Evolutionary conservation across 495 filamentous ascomycete genomes (phyloP).

Genomic region (Neurospora terricola): DNA sequence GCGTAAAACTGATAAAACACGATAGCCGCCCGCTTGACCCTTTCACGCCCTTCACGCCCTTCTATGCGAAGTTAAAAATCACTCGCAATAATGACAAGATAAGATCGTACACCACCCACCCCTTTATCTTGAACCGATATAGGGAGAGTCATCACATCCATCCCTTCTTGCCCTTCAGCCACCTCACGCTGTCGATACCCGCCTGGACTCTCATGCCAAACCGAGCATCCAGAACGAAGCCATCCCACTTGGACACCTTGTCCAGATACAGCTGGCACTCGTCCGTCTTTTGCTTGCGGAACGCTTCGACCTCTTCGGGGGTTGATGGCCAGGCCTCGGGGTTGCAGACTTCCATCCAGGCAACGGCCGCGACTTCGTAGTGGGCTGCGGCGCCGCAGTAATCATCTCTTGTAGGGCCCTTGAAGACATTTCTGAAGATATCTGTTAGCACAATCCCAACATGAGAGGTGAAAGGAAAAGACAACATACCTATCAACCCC

Average conservation of each 20-base stretch:
- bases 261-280: conserved; percentile 67
- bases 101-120: too few relatives aligned
- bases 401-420: conserved; percentile 64
- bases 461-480: background rate
- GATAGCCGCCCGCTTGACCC: background rate
- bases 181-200: conserved; percentile 64
- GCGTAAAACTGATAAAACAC: background rate
- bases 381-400: conserved; percentile 72
- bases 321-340: conserved; percentile 13
- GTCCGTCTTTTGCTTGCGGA: conserved; percentile 43
- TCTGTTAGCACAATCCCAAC: background rate
- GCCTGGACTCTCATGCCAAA: conserved; percentile 80
- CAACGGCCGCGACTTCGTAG: conserved; percentile 79
- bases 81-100: too few relatives aligned
- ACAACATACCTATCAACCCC: conserved; percentile 47
- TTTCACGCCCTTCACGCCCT: background rate
- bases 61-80: background rate
- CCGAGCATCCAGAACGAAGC: conserved; percentile 76
- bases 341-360: conserved; percentile 56
- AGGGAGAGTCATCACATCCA: conserved; percentile 16
- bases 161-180: conserved; percentile 43
- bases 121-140: too few relatives aligned
- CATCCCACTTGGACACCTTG: conserved; percentile 74
- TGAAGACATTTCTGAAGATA: conserved; percentile 47
- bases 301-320: conserved; percentile 23